Conservation (phyloP, 164 flowering plant species). For the Tinospora cordifolia region DNA sequence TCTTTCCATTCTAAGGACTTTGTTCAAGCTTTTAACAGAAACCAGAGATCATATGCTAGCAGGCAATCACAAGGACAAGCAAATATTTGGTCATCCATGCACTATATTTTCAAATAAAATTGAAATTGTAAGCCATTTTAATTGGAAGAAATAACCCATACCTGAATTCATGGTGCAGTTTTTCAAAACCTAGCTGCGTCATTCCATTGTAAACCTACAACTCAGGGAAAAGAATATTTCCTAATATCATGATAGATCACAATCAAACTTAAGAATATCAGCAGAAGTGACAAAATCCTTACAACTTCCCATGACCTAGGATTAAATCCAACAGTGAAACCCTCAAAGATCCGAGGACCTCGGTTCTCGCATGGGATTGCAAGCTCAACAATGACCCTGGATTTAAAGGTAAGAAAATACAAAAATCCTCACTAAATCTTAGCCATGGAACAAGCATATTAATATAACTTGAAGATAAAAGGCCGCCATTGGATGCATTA, state of each 20-base stretch:
- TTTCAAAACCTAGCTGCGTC: conserved; percentile 82
- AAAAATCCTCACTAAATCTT: not conserved
- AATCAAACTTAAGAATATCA: not conserved
- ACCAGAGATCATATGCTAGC: not conserved
- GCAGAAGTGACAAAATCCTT: conserved; percentile 20
- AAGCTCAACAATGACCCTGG: conserved; percentile 71
- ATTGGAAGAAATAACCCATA: conserved; percentile 16
- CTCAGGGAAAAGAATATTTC: conserved; percentile 8
- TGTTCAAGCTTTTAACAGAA: not conserved
- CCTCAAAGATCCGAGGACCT: conserved; percentile 75
- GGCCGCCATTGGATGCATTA: not conserved
- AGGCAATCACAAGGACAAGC: not conserved
- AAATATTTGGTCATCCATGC: not conserved
- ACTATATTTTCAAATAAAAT: too few species aligned
- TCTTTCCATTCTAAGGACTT: not conserved
- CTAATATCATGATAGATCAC: not conserved
- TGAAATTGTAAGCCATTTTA: not conserved
- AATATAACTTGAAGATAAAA: not conserved
- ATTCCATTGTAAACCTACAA: conserved; percentile 82
- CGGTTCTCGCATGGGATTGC: conserved; percentile 71
- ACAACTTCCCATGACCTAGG: conserved; percentile 96
- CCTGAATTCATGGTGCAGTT: conserved; percentile 62
- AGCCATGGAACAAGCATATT: not conserved
- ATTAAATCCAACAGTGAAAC: conserved; percentile 94
- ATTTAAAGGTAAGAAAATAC: conserved; percentile 14